Evolutionary conservation across 2,329 filamentous ascomycete species (phyloP), one percentile per base, ranked within the genome.

Genomic region (Metarhizium robertsii): DNA sequence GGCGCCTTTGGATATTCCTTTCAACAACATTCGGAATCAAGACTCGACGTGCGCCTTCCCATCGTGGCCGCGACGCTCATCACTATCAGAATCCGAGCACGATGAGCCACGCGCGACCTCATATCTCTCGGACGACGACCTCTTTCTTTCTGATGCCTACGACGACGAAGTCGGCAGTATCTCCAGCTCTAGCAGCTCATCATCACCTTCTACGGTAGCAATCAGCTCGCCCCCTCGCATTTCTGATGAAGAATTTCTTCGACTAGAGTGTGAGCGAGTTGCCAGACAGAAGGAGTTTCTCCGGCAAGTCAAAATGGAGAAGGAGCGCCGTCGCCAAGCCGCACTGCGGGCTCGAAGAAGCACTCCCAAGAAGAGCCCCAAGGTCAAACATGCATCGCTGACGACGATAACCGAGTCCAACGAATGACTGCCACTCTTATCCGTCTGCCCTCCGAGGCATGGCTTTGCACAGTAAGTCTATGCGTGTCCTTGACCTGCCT

Each of bases 121-220:
- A 0, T 83, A 77, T 68, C 74, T 85, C 59, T 83, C 81, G 46
- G 83, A 86, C 71, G 83, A 85, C 69, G 83, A 85, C 62, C 77
- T 85, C 55, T 79, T 81, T 68, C 74, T 79, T 56, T 65, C 73
- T 65, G 74, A 77, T 61, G 69, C 73, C 60, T 74, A 76, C 55
- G 76, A 80, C 61, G 76, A 81, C 62, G 76, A 80, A 62, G 62
- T 69, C 58, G 71, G 68, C 67, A 78, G 74, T 67, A 68, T 77
- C 53, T 75, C 71, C 63, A 76, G 74, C 64, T 71, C 75, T 49
- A 73, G 72, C 65, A 65, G 70, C 65, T 65, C 70, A 57, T 73
- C 69, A 16, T 69, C 69, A 50, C 68, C 68, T 29, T 57, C 46
- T 6, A 50, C 60, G 46, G 61, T 66, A 5, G 48, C 61, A 53